These are phyloP conservation scores for Pseudopyrenochaeta lycopersici DNA, from an alignment of 2,329 filamentous ascomycete genomes.

Conservation along the genomic window DNA sequence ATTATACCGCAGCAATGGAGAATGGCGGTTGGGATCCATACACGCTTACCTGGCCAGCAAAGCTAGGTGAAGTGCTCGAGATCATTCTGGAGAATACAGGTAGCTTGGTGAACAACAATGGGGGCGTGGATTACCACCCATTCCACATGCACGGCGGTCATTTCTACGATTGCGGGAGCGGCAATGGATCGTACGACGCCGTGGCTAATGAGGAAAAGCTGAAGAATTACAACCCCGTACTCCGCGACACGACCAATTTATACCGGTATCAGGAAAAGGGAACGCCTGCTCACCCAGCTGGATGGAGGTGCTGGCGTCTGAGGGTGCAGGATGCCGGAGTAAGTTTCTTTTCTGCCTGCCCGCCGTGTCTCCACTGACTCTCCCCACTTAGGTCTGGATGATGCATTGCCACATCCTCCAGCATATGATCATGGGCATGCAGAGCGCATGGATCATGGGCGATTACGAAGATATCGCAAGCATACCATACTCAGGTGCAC, in stretches of 20 bases:
- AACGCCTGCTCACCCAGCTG: conserved; percentile 53
- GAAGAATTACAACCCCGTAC: conserved; percentile 46
- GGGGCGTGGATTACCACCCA: conserved; percentile 54
- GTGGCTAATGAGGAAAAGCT: conserved; percentile 58
- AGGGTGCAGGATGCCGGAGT: conserved; percentile 48
- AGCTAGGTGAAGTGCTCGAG: conserved; percentile 65
- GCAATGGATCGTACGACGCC: conserved; percentile 63
- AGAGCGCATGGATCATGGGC: conserved; percentile 58
- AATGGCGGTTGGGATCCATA: conserved; percentile 65
- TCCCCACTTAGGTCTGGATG: conserved; percentile 57
- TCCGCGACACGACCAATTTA: conserved; percentile 62
- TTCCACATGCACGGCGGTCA: conserved; percentile 66
- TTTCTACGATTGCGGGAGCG: conserved; percentile 63
- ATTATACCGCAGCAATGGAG: conserved; percentile 60
- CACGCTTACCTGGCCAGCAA: conserved; percentile 61
- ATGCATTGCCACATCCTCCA: conserved; percentile 68
- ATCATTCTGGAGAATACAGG: conserved; percentile 58
- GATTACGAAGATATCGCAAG: conserved; percentile 51
- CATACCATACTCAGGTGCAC: conserved; percentile 45
- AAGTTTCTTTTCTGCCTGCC: too few species aligned
- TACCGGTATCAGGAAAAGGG: conserved; percentile 62
- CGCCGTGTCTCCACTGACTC: too few species aligned
- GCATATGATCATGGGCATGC: conserved; percentile 67
- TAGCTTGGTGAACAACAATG: conserved; percentile 21
- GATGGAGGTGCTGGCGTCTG: conserved; percentile 70